Percentiles rank a stretch among this genome's conserved stretches.
phyloP scores from a whole-genome alignment of 1,139 yeast species.

The Taphrina populina region DNA sequence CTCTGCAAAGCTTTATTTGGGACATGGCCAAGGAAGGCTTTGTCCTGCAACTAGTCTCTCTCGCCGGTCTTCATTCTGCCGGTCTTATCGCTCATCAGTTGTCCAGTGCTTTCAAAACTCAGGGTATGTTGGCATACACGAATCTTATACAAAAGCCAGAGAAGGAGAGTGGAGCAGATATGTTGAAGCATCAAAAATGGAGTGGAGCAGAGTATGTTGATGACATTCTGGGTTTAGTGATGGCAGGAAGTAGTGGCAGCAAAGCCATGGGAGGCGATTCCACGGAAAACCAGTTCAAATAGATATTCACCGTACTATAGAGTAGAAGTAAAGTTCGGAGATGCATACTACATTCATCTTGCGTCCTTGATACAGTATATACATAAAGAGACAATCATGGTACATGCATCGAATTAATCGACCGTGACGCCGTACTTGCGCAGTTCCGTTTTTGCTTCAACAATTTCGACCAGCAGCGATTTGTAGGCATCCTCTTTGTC shows the following conservation, averaged over 20 bases:
- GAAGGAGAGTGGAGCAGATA: slow-evolving; percentile 52
- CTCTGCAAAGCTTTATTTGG: slow-evolving; percentile 54
- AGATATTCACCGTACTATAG: background rate
- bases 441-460: slow-evolving; percentile 29
- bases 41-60: slow-evolving; percentile 55
- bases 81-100: slow-evolving; percentile 50
- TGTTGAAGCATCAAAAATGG: slow-evolving; percentile 61
- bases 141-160: slow-evolving; percentile 54
- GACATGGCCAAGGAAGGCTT: slow-evolving; percentile 59
- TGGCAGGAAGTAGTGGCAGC: slow-evolving; percentile 45
- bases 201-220: slow-evolving; percentile 59
- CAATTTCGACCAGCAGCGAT: slow-evolving; percentile 53
- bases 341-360: no score
- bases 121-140: slow-evolving; percentile 61
- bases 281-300: slow-evolving; percentile 30
- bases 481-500: slow-evolving; percentile 69
- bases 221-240: slow-evolving; percentile 50
- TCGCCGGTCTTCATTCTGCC: slow-evolving; percentile 57
- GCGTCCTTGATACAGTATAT: background rate
- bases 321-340: no score
- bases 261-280: slow-evolving; percentile 31
- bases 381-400: slow-evolving; percentile 2
- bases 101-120: slow-evolving; percentile 41
- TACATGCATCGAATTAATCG: no score
- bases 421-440: slow-evolving; percentile 22